Evolutionary conservation across 2,329 filamentous ascomycete genomes (phyloP), one percentile per base, ranked within the genome.

Genomic region (Colletotrichum abscissum): DNA sequence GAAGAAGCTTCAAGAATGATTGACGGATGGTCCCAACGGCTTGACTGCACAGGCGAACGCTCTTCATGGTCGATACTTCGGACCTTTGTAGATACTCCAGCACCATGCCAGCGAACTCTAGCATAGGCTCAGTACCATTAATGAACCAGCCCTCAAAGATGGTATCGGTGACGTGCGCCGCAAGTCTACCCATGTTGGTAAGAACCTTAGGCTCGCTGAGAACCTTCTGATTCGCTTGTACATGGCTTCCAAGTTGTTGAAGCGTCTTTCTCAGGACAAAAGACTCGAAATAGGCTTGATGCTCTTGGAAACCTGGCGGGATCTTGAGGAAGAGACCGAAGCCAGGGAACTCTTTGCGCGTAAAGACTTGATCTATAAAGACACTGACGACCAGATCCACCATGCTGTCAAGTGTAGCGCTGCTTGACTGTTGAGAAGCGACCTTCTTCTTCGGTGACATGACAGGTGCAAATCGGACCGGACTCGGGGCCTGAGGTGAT

Each of bases 81-180:
- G 95, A 93, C 11, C 94, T 90, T 80, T 98, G 95, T 4, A 99
- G 86, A 78, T 97, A 96, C 80, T 99, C 97, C 7, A 99, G 83
- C 7, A 98, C 84, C 66, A 92, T 92, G 1, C 96, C 97, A 4
- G 92, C 90, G 78, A 98, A 97, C 78, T 98, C 95, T 38, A 98
- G 88, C 77, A 97, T 89, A 4, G 91, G 88, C 77, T 95, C 93
- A 1, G 94, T 94, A 1, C 96, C 96, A 76, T 97, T 93, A 75
- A 98, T 90, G 79, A 98, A 98, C 94, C 95, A 98, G 19, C 97
- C 97, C 82, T 98, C 97, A 76, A 97, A 98, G 14, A 98, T 92
- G 6, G 95, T 94, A 81, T 99, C 97, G 0, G 93, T 91, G 80
- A 98, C 89, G 79, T 98, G 94, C 3, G 90, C 86, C 38, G 92